These are phyloP conservation scores for Periconia sp. DNA, from an alignment of 2,329 filamentous ascomycete genomes.

Conservation along the genomic window DNA sequence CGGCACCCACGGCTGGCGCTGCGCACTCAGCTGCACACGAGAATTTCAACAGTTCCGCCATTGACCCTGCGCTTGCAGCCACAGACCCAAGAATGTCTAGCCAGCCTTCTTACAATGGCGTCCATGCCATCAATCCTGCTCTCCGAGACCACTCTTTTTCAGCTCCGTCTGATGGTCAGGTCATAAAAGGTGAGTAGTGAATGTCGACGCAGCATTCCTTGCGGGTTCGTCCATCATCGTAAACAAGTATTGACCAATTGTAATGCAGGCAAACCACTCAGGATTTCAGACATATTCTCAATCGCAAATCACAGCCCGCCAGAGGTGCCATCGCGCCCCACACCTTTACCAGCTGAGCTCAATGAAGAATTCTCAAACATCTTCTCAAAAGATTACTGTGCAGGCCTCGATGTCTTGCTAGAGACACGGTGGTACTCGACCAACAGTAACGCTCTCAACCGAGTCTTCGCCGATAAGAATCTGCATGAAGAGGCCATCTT, in stretches of 20 bases:
- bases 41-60: slow-evolving; percentile 60
- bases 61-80: slow-evolving; percentile 71
- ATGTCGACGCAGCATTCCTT: too few species aligned
- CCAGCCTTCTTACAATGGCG: slow-evolving; percentile 39
- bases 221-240: too few species aligned
- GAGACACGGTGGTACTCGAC: slow-evolving; percentile 83
- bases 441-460: slow-evolving; percentile 54
- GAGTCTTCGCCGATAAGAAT: slow-evolving; percentile 58
- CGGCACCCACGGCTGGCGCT: slow-evolving; percentile 41
- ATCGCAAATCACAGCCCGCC: slow-evolving; percentile 44
- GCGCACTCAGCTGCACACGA: slow-evolving; percentile 55
- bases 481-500: slow-evolving; percentile 43
- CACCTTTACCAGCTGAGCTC: slow-evolving; percentile 33
- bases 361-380: slow-evolving; percentile 42
- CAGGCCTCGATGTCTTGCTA: slow-evolving; percentile 42
- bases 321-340: slow-evolving; percentile 36
- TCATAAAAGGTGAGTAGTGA: slow-evolving; percentile 37
- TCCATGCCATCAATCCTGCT: slow-evolving; percentile 38
- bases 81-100: slow-evolving; percentile 38
- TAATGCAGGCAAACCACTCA: slow-evolving; percentile 42
- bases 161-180: slow-evolving; percentile 24
- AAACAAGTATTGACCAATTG: too few species aligned
- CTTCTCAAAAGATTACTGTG: slow-evolving; percentile 42
- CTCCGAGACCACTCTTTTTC: slow-evolving; percentile 36
- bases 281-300: slow-evolving; percentile 41